Base-by-base conservation (phyloP, 2,329 filamentous ascomycete genomes). In the Dissoconium aciculare region DNA sequence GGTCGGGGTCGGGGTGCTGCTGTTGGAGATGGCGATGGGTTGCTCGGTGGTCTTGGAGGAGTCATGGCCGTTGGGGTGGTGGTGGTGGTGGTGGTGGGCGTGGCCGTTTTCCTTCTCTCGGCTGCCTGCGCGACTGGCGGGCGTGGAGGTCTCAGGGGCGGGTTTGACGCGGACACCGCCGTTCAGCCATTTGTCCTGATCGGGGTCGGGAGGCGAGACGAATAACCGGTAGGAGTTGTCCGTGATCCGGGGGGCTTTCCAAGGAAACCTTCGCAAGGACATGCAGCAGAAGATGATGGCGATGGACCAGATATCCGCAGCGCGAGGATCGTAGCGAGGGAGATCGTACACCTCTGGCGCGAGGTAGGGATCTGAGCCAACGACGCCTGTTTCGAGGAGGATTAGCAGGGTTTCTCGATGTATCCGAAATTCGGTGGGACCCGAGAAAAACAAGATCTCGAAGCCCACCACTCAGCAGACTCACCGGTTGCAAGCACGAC, bases 211-310 rank as follows among this genome's bases (percentile, higher is more conserved):
- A 5, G 80, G 69, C 2, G 89, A 74, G 10, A 87, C 76, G 52
- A 98, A 98, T 2, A 98, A 69, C 48, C 87, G 85, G 59, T 82
- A 98, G 0, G 84, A 93, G 54, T 92, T 95, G 54, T 98, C 89
- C 3, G 81, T 81, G 53, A 84, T 62, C 24, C 85, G 74, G 4
- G 89, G 89, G 19, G 91, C 75, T 60, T 98, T 98, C 89, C 89
- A 98, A 0, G 89, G 89, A 51, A 98, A 98, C 19, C 89, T 67
- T 13, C 89, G 71, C 25, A 98, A 64, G 4, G 83, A 89, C 89
- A 98, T 98, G 63, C 89, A 98, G 58, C 89, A 95, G 59, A 87
- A 98, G 33, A 98, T 95, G 45, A 98, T 98, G 11, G 87, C 89
- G 36, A 98, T 65, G 8, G 89, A 98, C 89, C 89, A 98, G 36